Base-by-base conservation (phyloP, 495 filamentous ascomycete species). In the Penicillium cinerascens region DNA sequence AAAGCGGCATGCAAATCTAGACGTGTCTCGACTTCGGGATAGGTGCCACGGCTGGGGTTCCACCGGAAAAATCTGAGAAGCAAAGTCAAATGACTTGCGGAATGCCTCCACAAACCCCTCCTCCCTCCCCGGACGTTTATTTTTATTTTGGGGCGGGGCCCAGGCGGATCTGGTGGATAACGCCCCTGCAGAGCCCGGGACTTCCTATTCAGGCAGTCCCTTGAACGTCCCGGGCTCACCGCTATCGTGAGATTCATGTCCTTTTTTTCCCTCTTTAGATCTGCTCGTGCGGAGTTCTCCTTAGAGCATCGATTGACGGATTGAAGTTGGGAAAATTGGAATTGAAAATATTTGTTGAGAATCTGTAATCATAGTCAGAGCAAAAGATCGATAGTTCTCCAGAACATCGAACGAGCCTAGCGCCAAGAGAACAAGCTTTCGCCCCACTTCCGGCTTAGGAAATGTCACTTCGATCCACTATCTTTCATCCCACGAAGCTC, bases 131-230 rank as follows among this genome's bases (percentile, higher is more conserved):
- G 26, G 26, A 29, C 29, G 29, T 29, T n/a, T 18, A 37, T 25
- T 35, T 42, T 38, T 54, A 37, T 43, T 54, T 48, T n/a, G n/a
- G 23, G 21, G 27, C 23, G 22, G 36, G 23, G 38, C 5, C 16
- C 16, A 13, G n/a, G 37, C 44, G 51, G 51, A 27, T 40, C 22
- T n/a, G 29, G 21, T 36, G 39, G 33, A 27, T 27, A 33, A 16
- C 42, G 43, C 39, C 39, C 42, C 43, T 50, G 39, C 47, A 20
- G 42, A 9, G 6, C 26, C 17, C 55, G 57, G 61, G 49, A 61
- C 55, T 29, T 55, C 61, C 58, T 29, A 51, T 58, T 58, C 26
- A 21, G 58, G 58, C 39, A 64, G 51, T 41, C 23, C 54, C 29
- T 33, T 33, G 29, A 13, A 33, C 26, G 21, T 11, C 21, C 48